Evolutionary conservation across 2,329 filamentous ascomycete genomes (phyloP).

Genomic region (Fusarium napiforme): DNA sequence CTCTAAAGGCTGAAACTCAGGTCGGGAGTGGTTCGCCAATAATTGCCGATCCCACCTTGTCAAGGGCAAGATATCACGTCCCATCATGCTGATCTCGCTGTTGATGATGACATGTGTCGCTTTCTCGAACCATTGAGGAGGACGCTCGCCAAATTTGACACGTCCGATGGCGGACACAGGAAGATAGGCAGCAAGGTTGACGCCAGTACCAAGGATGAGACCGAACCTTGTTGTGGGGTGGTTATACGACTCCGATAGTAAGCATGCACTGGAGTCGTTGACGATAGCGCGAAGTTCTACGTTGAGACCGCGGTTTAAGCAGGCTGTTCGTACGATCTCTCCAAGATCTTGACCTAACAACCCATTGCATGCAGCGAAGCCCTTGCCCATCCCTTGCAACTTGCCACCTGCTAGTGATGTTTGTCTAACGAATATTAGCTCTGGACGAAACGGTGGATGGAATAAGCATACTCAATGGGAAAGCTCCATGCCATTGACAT

Average conservation of each 20-base stretch:
- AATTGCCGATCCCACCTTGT: conserved; percentile 70
- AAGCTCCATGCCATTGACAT: conserved; percentile 77
- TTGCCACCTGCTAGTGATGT: conserved; percentile 69
- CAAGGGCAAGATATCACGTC: conserved; percentile 65
- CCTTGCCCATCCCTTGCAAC: conserved; percentile 73
- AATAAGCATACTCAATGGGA: conserved; percentile 65
- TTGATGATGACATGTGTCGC: conserved; percentile 74
- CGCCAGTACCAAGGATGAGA: conserved; percentile 74
- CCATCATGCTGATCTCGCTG: conserved; percentile 75
- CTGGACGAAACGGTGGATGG: background rate
- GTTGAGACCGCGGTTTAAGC: conserved; percentile 60
- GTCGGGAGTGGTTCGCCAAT: conserved; percentile 62
- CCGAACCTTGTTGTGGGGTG: conserved; percentile 69
- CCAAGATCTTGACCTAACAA: conserved; percentile 70
- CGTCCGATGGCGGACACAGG: conserved; percentile 66
- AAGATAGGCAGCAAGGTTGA: conserved; percentile 73
- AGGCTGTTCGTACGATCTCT: conserved; percentile 66
- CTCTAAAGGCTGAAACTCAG: conserved; percentile 71
- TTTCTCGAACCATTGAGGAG: conserved; percentile 65
- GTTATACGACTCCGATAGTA: conserved; percentile 72
- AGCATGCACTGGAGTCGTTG: conserved; percentile 74
- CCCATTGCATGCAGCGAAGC: conserved; percentile 68
- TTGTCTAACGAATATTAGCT: conserved; percentile 60
- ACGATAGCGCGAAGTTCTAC: conserved; percentile 70
- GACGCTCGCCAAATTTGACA: conserved; percentile 67